Evolutionary conservation across 768 basidiomycete genomes (phyloP).

Genomic region (Termitomyces sp.): DNA sequence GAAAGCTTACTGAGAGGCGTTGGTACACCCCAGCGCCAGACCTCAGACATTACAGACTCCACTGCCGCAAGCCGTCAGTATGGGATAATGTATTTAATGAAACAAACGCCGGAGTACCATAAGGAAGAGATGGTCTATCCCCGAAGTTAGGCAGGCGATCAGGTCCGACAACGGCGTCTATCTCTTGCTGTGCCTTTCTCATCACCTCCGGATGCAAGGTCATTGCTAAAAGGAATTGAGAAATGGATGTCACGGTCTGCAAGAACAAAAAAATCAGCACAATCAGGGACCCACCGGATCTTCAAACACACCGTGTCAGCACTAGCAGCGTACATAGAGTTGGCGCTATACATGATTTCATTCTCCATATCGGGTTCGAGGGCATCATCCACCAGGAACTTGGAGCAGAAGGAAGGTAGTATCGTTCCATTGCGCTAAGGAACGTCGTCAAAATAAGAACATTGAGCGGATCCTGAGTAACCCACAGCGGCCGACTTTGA

Average conservation of each 20-base stretch:
- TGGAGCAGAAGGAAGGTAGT: slow-evolving; percentile 2
- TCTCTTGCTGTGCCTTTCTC: slow-evolving; percentile 17
- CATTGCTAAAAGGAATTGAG: slow-evolving; percentile 5
- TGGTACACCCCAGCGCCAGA: slow-evolving; percentile 5
- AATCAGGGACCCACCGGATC: not conserved
- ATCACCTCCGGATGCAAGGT: slow-evolving; percentile 9
- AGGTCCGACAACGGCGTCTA: slow-evolving; percentile 21
- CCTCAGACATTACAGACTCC: slow-evolving; percentile 3
- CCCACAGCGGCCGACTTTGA: slow-evolving; percentile 7
- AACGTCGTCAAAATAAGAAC: not conserved
- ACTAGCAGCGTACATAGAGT: slow-evolving; percentile 17
- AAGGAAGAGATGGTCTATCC: slow-evolving; percentile 19
- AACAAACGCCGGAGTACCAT: slow-evolving; percentile 9
- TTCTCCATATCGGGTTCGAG: slow-evolving; percentile 14
- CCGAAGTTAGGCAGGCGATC: slow-evolving; percentile 21
- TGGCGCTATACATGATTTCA: slow-evolving; percentile 8
- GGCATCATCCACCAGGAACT: not conserved
- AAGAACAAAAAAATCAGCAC: not conserved
- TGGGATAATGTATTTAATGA: slow-evolving; percentile 15
- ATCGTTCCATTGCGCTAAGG: not conserved
- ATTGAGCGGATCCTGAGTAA: not conserved
- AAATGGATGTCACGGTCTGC: not conserved
- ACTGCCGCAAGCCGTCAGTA: not conserved
- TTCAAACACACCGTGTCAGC: slow-evolving; percentile 11
- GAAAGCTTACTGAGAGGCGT: not conserved